Percentiles rank a stretch among this genome's conserved stretches.
phyloP scores from a whole-genome alignment of 2,329 filamentous ascomycete genomes.

The Claviceps spartinae region DNA sequence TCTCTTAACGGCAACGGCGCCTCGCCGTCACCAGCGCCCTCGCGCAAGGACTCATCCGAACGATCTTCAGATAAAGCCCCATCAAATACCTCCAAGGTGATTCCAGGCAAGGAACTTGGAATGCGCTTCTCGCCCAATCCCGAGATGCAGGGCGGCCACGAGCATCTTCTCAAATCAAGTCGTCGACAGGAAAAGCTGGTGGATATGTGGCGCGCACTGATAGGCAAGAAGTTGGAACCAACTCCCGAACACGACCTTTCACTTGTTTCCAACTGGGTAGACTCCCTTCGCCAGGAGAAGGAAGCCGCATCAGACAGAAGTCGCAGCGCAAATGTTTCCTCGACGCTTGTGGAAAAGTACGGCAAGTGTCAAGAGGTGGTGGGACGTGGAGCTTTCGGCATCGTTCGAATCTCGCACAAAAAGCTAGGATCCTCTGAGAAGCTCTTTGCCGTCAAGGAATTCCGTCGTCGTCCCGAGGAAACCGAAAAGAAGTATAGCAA shows the following conservation, averaged over 20 bases:
- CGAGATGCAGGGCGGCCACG: conserved; percentile 55
- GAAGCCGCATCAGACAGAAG: conserved; percentile 75
- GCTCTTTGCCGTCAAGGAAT: conserved; percentile 95
- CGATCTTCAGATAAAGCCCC: conserved; percentile 13
- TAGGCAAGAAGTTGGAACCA: conserved; percentile 72
- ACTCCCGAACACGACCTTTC: conserved; percentile 69
- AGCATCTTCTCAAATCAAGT: conserved; percentile 78
- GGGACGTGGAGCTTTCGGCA: conserved; percentile 89
- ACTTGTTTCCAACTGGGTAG: conserved; percentile 90
- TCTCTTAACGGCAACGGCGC: conserved; percentile 21
- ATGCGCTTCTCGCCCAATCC: conserved; percentile 39
- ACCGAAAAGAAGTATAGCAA: conserved; percentile 97
- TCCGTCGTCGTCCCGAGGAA: conserved; percentile 84
- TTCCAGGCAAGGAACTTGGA: conserved; percentile 21
- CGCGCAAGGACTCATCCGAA: conserved; percentile 30
- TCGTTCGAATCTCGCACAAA: conserved; percentile 96
- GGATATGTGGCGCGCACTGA: conserved; percentile 76
- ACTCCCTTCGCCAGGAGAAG: conserved; percentile 80
- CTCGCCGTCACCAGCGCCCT: conserved; percentile 22
- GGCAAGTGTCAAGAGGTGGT: conserved; percentile 97
- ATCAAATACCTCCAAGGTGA: conserved; percentile 16
- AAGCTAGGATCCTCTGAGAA: conserved; percentile 76
- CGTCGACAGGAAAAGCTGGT: conserved; percentile 89
- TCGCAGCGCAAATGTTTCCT: conserved; percentile 54
- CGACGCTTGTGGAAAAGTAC: conserved; percentile 84